These are phyloP conservation scores for Daldinia sp. DNA, from an alignment of 2,329 filamentous ascomycete genomes.

Conservation along the genomic window DNA sequence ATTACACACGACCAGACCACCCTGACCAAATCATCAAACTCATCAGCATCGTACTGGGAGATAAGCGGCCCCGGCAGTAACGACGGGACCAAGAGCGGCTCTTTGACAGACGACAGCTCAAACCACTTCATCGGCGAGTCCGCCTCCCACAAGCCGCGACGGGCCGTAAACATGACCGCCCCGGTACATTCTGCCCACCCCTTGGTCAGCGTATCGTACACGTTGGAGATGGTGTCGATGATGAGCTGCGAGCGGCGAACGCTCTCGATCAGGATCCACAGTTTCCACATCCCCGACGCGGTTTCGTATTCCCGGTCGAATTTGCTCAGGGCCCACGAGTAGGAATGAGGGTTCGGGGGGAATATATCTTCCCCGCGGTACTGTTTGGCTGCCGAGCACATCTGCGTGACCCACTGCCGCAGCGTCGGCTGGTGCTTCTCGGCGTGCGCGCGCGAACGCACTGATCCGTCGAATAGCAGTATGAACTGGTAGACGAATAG, in stretches of 20 bases:
- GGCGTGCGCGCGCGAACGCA: constrained; percentile 13
- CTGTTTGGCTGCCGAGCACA: constrained; percentile 6
- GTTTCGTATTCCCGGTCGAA: constrained; percentile 13
- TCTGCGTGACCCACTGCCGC: not conserved
- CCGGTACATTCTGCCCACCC: constrained; percentile 4
- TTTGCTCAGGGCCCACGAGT: not conserved
- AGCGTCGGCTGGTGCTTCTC: constrained; percentile 10
- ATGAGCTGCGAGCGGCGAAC: constrained; percentile 16
- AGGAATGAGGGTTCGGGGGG: not conserved
- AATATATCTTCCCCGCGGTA: constrained; percentile 9
- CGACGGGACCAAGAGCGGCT: constrained; percentile 2
- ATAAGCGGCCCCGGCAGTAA: not conserved
- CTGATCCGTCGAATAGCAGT: constrained; percentile 16
- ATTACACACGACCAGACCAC: constrained; percentile 2
- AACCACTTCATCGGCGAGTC: not conserved
- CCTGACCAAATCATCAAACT: constrained; percentile 1
- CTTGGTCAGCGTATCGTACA: constrained; percentile 2
- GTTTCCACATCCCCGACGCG: constrained; percentile 7
- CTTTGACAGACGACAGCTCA: not conserved
- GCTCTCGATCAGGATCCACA: constrained; percentile 18
- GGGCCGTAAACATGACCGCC: constrained; percentile 4
- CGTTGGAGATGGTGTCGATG: constrained; percentile 11
- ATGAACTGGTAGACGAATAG: constrained; percentile 16
- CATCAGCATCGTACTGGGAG: not conserved
- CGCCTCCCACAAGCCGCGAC: not conserved